Evolutionary conservation across 1,284 basidiomycete genomes (phyloP).

Genomic region (Ganoderma sp.): DNA sequence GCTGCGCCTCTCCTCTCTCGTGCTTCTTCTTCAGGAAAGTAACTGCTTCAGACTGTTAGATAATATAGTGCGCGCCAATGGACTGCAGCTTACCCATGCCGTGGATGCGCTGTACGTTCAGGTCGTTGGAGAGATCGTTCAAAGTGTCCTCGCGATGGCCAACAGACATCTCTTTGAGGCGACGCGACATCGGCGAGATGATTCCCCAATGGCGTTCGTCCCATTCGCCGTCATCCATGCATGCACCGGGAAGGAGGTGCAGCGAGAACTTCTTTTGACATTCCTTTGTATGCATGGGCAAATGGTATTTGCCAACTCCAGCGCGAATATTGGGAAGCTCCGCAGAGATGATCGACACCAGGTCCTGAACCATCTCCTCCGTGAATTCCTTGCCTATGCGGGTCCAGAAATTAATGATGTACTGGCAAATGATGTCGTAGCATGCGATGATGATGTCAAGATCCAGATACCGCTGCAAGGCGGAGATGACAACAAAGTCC

Average conservation of each 20-base stretch:
- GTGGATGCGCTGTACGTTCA: neutral
- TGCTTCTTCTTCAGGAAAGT: neutral
- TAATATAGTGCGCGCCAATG: neutral
- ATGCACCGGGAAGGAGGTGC: constrained; percentile 23
- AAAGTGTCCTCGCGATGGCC: constrained; percentile 34
- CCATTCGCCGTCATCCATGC: constrained; percentile 32
- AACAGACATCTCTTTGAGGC: constrained; percentile 33
- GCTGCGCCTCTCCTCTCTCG: neutral
- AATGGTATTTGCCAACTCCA: constrained; percentile 34
- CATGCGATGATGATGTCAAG: neutral
- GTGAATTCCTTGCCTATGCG: constrained; percentile 2
- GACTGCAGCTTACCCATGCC: neutral
- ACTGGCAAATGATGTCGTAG: constrained; percentile 29
- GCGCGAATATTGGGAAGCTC: constrained; percentile 8
- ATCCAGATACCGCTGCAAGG: constrained; percentile 10
- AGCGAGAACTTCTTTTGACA: constrained; percentile 21
- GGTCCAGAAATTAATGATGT: constrained; percentile 12
- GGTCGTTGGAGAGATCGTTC: constrained; percentile 24
- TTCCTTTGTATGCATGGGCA: constrained; percentile 27
- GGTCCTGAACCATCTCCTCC: neutral
- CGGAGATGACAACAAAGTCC: constrained; percentile 19
- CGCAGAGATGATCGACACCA: neutral
- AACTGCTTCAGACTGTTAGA: neutral
- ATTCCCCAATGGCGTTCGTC: constrained; percentile 31
- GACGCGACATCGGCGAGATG: constrained; percentile 20